Conservation (phyloP, 768 basidiomycete species). For the Kondoa subrosea region DNA sequence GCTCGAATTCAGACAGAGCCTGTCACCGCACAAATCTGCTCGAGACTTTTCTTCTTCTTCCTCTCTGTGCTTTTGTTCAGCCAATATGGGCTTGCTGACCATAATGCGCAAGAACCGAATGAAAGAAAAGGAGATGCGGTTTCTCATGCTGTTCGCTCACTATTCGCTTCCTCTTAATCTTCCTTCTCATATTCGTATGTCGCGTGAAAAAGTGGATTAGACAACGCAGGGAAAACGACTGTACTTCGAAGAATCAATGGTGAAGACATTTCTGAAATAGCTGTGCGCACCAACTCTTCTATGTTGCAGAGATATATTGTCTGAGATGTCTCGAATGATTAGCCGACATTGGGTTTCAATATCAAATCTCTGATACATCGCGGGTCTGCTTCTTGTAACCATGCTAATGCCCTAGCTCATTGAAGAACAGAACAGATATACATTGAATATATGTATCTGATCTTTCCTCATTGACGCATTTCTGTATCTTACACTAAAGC, state of each 20-base stretch:
- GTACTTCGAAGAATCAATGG: conserved; percentile 87
- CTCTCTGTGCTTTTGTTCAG: neutral
- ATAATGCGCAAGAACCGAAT: conserved; percentile 90
- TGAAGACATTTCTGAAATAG: conserved; percentile 59
- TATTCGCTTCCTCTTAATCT: neutral
- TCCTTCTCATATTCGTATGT: neutral
- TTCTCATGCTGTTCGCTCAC: conserved; percentile 64
- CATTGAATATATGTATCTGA: conserved; percentile 52
- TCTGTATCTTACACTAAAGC: neutral
- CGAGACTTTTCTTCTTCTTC: too few species aligned
- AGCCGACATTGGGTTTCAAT: conserved; percentile 93
- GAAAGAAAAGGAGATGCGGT: conserved; percentile 91
- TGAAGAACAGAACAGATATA: conserved; percentile 31
- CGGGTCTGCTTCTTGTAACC: conserved; percentile 44
- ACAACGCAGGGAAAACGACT: conserved; percentile 97
- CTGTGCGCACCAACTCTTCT: neutral
- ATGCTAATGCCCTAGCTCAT: neutral
- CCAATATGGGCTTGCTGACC: conserved; percentile 72
- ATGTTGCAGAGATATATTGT: neutral
- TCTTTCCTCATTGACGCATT: conserved; percentile 7
- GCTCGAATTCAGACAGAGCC: neutral
- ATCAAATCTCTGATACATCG: conserved; percentile 90
- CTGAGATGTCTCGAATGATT: conserved; percentile 35
- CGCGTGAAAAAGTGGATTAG: conserved; percentile 76
- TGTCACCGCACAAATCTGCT: too few species aligned